These are phyloP conservation scores for Dentipellis fragilis DNA, from an alignment of 768 basidiomycete species.

Conservation along the genomic window DNA sequence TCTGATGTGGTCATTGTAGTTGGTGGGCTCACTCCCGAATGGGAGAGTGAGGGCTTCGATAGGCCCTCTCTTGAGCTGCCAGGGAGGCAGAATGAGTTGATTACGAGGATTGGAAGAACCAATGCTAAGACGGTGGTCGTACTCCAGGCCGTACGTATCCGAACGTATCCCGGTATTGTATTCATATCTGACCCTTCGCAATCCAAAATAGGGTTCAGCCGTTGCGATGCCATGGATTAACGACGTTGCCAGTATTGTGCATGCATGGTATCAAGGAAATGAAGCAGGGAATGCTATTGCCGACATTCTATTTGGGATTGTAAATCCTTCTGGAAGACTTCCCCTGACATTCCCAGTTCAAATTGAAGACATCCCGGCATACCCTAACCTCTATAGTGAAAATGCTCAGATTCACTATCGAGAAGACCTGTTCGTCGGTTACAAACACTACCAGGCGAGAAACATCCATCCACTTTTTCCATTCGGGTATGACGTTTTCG, in stretches of 20 bases:
- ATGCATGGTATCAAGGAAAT: slow-evolving; percentile 61
- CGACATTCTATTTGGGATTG: slow-evolving; percentile 51
- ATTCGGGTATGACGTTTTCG: slow-evolving; percentile 40
- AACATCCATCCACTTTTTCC: slow-evolving; percentile 49
- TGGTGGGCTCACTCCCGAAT: slow-evolving; percentile 56
- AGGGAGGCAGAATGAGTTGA: slow-evolving; percentile 49
- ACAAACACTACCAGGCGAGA: slow-evolving; percentile 53
- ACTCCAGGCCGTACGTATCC: slow-evolving; percentile 43
- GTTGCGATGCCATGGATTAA: slow-evolving; percentile 69
- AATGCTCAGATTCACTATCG: slow-evolving; percentile 44
- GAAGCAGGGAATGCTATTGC: slow-evolving; percentile 56
- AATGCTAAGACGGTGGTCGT: slow-evolving; percentile 52
- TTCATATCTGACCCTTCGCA: neutral
- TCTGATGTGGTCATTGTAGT: slow-evolving; percentile 50
- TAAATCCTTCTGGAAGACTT: slow-evolving; percentile 52
- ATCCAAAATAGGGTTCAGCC: slow-evolving; percentile 43
- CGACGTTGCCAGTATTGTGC: slow-evolving; percentile 42
- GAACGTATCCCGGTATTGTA: neutral
- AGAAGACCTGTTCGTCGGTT: slow-evolving; percentile 61
- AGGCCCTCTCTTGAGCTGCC: slow-evolving; percentile 51
- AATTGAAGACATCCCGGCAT: slow-evolving; percentile 53
- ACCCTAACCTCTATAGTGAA: slow-evolving; percentile 47
- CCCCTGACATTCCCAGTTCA: slow-evolving; percentile 51
- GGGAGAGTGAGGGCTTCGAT: slow-evolving; percentile 73
- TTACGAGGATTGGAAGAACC: slow-evolving; percentile 37